Evolutionary conservation across 345 rosid species (phyloP).

Genomic region (Lepidium sativum): DNA sequence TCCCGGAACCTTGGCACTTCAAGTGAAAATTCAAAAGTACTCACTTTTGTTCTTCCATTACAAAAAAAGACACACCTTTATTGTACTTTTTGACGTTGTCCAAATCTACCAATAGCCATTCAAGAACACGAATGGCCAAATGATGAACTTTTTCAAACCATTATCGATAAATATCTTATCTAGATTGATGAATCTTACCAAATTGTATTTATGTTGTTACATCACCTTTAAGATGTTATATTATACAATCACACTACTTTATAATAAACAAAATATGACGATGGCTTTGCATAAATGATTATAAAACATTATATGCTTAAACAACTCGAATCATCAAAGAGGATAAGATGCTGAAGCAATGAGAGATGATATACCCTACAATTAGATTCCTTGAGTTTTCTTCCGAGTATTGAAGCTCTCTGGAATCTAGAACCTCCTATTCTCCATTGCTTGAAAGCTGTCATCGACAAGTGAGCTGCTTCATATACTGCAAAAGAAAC

Average conservation of each 20-base stretch:
- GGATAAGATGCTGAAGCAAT: not conserved
- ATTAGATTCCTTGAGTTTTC: conserved; percentile 67
- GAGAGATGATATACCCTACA: conserved; percentile 14
- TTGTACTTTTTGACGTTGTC: not conserved
- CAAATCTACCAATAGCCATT: not conserved
- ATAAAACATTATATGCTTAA: not conserved
- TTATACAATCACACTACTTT: no score
- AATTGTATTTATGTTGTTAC: not conserved
- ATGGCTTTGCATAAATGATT: not conserved
- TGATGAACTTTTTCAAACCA: no score
- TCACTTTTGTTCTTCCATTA: not conserved
- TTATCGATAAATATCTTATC: no score
- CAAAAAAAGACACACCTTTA: not conserved
- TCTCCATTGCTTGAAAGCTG: conserved; percentile 71
- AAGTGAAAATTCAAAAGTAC: not conserved
- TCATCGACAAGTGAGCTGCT: conserved; percentile 71
- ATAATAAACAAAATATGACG: not conserved
- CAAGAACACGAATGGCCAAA: conserved; percentile 15
- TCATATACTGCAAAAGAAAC: conserved; percentile 46
- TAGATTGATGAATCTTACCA: not conserved
- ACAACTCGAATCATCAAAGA: not conserved
- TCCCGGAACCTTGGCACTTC: not conserved
- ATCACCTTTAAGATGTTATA: not conserved
- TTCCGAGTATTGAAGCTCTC: conserved; percentile 73
- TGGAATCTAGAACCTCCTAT: conserved; percentile 70